Conservation (phyloP, 2,329 filamentous ascomycete genomes). For the Colletotrichum liriopes region DNA sequence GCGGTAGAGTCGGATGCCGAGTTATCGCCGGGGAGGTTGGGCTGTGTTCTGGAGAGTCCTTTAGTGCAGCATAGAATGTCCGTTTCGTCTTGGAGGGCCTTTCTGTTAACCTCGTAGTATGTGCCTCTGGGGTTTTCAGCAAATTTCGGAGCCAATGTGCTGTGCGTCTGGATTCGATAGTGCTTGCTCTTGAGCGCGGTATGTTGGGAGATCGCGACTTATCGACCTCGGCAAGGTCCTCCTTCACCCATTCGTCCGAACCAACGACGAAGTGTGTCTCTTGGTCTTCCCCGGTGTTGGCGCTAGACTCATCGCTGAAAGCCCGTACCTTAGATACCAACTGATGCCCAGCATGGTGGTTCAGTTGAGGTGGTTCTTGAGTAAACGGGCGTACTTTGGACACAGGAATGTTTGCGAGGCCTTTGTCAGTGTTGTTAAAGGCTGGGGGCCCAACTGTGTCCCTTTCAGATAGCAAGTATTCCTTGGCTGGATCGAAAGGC, state of each 20-base stretch:
- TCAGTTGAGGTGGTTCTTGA: constrained; percentile 29
- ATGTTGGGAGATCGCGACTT: constrained; percentile 43
- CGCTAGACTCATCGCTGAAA: constrained; percentile 17
- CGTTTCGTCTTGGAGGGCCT: constrained; percentile 41
- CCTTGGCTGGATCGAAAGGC: constrained; percentile 39
- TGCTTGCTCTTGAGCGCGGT: constrained; percentile 46
- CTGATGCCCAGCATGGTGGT: constrained; percentile 39
- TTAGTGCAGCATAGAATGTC: constrained; percentile 6
- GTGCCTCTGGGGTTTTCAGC: constrained; percentile 47
- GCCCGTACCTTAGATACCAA: constrained; percentile 28
- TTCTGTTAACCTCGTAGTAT: constrained; percentile 50
- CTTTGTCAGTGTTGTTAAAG: background rate
- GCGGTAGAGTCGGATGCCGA: constrained; percentile 37
- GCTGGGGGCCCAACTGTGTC: background rate
- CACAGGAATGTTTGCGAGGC: constrained; percentile 2
- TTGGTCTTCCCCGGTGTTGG: background rate
- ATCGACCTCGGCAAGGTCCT: constrained; percentile 17
- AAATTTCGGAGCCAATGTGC: constrained; percentile 53
- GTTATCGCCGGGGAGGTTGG: constrained; percentile 36
- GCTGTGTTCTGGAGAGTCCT: background rate
- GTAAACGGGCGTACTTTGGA: constrained; percentile 36
- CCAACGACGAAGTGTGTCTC: constrained; percentile 16
- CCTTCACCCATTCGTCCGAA: constrained; percentile 29
- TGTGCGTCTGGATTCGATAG: constrained; percentile 53
- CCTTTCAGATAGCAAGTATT: constrained; percentile 4